Evolutionary conservation across 352 stramenopile species (phyloP).

Genomic region (Phytophthora idaei): DNA sequence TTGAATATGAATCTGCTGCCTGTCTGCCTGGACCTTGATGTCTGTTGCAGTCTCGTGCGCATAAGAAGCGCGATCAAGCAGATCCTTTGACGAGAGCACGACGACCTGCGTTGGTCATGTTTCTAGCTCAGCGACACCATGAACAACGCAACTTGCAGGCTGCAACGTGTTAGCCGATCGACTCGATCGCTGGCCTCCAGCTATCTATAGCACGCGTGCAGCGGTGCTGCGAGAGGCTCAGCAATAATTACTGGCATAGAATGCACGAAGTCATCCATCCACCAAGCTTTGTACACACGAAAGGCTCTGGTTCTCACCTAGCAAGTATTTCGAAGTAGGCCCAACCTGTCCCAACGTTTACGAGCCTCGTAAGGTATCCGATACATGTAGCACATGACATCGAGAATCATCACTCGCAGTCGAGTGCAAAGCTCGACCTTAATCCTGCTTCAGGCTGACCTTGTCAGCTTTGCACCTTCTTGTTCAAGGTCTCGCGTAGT

Average conservation of each 20-base stretch:
- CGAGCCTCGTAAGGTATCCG: not conserved
- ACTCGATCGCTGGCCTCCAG: too few species aligned
- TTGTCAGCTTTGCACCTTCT: too few species aligned
- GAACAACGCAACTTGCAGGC: not conserved
- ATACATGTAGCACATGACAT: not conserved
- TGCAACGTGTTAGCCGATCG: not conserved
- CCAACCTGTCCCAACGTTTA: not conserved
- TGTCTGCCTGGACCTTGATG: slow-evolving; percentile 24
- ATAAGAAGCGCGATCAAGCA: slow-evolving; percentile 6
- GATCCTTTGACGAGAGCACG: slow-evolving; percentile 12
- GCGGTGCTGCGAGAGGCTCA: too few species aligned
- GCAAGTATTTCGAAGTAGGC: not conserved
- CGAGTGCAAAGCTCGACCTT: too few species aligned
- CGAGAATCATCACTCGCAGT: not conserved
- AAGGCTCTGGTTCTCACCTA: too few species aligned
- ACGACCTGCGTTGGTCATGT: slow-evolving; percentile 8
- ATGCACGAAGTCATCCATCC: too few species aligned
- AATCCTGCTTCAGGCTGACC: too few species aligned
- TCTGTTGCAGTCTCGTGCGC: slow-evolving; percentile 22
- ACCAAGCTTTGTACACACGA: too few species aligned
- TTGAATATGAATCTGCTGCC: not conserved
- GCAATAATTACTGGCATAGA: too few species aligned
- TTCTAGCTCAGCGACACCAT: too few species aligned
- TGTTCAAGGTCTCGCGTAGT: too few species aligned
- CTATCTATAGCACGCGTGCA: too few species aligned